A percentile compares a stretch with the other conserved stretches of the same genome.
These are phyloP conservation scores for Arbutus unedo DNA, from an alignment of 148 eudicot species.

Conservation along the genomic window DNA sequence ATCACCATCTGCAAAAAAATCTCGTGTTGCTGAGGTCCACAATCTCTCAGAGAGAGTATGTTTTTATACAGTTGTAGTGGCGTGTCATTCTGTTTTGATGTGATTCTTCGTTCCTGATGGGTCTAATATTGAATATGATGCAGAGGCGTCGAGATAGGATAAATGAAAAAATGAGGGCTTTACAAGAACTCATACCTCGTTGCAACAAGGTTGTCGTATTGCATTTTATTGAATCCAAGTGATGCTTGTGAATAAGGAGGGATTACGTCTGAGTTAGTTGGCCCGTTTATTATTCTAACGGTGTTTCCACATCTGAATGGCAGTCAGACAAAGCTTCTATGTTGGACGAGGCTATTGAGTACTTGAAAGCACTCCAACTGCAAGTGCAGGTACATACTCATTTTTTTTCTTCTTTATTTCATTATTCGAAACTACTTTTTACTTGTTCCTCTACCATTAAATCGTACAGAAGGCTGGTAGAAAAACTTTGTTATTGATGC, in stretches of 20 bases:
- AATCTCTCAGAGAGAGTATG: conserved; percentile 86
- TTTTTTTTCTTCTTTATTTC: background rate
- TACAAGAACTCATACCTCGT: conserved; percentile 87
- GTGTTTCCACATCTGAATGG: conserved; percentile 5
- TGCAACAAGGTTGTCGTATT: conserved; percentile 60
- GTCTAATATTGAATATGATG: conserved; percentile 18
- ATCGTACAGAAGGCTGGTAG: background rate
- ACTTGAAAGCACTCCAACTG: conserved; percentile 65
- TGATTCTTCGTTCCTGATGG: background rate
- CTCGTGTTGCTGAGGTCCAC: conserved; percentile 95
- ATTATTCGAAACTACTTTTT: background rate
- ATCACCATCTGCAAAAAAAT: conserved; percentile 54
- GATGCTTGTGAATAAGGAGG: background rate
- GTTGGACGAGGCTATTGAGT: conserved; percentile 88
- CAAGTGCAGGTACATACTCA: conserved; percentile 67
- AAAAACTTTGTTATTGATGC: background rate
- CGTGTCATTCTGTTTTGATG: background rate
- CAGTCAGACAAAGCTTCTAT: conserved; percentile 87
- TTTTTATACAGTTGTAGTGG: background rate
- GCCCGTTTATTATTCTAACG: background rate
- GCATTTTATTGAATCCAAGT: background rate
- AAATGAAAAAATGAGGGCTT: conserved; percentile 77
- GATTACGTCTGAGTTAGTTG: background rate
- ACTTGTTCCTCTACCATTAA: background rate
- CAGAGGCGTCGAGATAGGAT: conserved; percentile 88